Evolutionary conservation across 108 stramenopile species (phyloP).

Genomic region (Aurantiochytrium sp.): DNA sequence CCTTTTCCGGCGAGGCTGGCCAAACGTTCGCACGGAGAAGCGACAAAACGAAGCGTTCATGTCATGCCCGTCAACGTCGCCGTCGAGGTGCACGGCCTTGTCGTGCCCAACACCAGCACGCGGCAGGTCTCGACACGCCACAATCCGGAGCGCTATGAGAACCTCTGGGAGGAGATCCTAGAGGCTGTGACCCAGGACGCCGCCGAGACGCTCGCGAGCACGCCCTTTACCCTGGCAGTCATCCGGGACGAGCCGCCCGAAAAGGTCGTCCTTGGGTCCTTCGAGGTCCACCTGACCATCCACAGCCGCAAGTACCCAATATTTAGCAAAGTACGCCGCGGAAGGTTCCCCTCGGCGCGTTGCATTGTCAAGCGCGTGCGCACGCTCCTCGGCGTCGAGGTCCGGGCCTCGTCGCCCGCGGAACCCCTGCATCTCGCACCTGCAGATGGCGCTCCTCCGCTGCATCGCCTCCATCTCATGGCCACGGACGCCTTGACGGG

Average conservation of each 20-base stretch:
- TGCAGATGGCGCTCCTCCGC: too few relatives aligned
- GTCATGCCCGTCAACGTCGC: too few relatives aligned
- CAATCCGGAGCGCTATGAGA: not conserved
- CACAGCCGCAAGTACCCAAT: not conserved
- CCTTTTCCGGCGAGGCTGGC: too few relatives aligned
- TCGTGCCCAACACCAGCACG: not conserved
- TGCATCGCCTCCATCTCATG: not conserved
- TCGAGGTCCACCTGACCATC: not conserved
- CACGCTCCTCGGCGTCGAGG: not conserved
- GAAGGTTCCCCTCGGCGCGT: not conserved
- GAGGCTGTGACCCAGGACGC: not conserved
- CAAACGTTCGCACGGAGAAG: too few relatives aligned
- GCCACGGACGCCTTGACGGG: not conserved
- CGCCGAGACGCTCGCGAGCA: not conserved
- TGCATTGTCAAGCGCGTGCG: not conserved
- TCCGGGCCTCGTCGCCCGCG: not conserved
- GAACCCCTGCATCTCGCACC: too few relatives aligned
- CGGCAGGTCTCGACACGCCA: not conserved
- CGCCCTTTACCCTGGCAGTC: not conserved
- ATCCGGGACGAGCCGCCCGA: not conserved
- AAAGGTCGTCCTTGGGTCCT: not conserved
- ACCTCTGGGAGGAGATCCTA: not conserved
- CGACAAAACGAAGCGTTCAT: too few relatives aligned
- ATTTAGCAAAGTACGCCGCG: not conserved
- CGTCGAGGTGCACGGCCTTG: not conserved